Evolutionary conservation across 768 basidiomycete genomes (phyloP).

Genomic region (Boletales sp.): DNA sequence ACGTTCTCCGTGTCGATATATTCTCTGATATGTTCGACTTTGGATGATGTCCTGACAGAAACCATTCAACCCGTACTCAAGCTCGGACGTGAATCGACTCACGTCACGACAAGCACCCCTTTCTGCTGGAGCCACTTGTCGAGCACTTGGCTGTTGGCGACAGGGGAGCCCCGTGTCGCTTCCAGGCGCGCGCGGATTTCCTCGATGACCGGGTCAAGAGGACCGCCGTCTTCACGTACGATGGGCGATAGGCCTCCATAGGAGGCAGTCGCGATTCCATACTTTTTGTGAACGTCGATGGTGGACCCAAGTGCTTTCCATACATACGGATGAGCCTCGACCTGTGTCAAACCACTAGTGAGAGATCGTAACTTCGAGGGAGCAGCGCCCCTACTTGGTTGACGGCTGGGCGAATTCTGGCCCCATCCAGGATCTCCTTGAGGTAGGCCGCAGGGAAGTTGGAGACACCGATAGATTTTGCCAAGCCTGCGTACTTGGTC

Average conservation of each 20-base stretch:
- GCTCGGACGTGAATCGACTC: conserved; percentile 1
- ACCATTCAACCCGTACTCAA: background rate
- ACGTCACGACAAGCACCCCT: conserved; percentile 31
- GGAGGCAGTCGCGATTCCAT: conserved; percentile 38
- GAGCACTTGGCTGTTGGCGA: conserved; percentile 29
- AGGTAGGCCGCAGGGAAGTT: conserved; percentile 47
- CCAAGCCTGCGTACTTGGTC: conserved; percentile 40
- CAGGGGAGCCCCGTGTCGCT: conserved; percentile 19
- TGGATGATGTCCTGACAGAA: conserved; percentile 30
- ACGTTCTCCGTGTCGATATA: conserved; percentile 29
- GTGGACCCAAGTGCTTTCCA: conserved; percentile 38
- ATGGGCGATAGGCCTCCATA: conserved; percentile 41
- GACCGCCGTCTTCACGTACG: conserved; percentile 33
- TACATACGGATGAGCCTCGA: conserved; percentile 55
- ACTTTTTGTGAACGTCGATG: conserved; percentile 32
- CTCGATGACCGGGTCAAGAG: conserved; percentile 37
- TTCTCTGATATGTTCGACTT: conserved; percentile 31
- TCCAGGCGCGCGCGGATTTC: conserved; percentile 30
- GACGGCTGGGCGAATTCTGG: conserved; percentile 45
- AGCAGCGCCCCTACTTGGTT: conserved; percentile 42
- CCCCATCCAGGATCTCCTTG: conserved; percentile 40
- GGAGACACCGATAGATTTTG: conserved; percentile 50
- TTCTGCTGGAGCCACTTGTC: conserved; percentile 30
- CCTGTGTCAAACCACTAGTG: conserved; percentile 22
- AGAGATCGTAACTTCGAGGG: background rate